Evolutionary conservation across 2,329 filamentous ascomycete genomes (phyloP).

Genomic region (Magnaporthiopsis rhizophila): DNA sequence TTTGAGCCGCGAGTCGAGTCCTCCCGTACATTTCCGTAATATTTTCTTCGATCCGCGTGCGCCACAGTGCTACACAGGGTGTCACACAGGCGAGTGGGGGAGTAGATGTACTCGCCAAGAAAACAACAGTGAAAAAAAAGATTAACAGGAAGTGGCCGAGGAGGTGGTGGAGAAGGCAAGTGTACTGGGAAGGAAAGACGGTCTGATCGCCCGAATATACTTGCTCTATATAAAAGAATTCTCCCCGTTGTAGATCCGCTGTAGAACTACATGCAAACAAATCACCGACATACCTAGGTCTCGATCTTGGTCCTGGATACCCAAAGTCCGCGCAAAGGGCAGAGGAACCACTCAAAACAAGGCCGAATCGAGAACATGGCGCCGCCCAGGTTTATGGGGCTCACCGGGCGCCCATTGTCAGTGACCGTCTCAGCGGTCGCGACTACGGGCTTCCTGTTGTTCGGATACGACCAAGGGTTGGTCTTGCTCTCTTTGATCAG

Average conservation of each 20-base stretch:
- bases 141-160: background rate
- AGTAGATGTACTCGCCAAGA: background rate
- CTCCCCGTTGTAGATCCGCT: background rate
- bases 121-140: background rate
- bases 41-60: background rate
- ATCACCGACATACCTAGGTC: background rate
- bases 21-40: background rate
- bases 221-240: background rate
- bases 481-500: background rate
- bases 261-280: background rate
- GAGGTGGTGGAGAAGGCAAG: background rate
- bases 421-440: slow-evolving; percentile 53
- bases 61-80: background rate
- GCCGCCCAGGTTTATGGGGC: slow-evolving; percentile 47
- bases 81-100: background rate
- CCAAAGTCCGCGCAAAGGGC: no score
- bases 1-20: background rate
- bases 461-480: slow-evolving; percentile 47
- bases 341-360: background rate
- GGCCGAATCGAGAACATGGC: slow-evolving; percentile 30
- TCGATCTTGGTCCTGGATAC: background rate
- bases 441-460: slow-evolving; percentile 55
- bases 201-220: background rate
- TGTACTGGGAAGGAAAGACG: background rate
- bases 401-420: slow-evolving; percentile 49